Evolutionary conservation across 108 stramenopile genomes (phyloP).

Genomic region (Nitzschia sp.): DNA sequence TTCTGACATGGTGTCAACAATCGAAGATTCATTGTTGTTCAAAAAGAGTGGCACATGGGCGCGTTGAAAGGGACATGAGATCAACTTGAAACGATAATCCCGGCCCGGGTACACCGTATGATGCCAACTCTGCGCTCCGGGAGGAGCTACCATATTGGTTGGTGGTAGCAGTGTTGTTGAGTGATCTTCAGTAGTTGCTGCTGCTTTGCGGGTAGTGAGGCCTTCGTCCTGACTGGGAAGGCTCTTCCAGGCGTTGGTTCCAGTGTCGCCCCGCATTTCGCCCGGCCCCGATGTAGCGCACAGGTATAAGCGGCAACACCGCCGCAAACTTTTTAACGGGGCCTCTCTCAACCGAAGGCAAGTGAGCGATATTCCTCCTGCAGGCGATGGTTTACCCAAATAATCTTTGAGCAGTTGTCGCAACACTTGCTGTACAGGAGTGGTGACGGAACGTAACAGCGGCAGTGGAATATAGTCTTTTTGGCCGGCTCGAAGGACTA

Average conservation of each 20-base stretch:
- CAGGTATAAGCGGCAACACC: slow-evolving; percentile 62
- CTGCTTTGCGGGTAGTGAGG: slow-evolving; percentile 5
- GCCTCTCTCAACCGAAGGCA: slow-evolving; percentile 67
- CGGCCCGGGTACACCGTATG: slow-evolving; percentile 65
- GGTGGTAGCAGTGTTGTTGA: slow-evolving; percentile 11
- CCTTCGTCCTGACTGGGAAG: slow-evolving; percentile 38
- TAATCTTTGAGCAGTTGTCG: background rate
- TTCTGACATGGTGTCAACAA: background rate
- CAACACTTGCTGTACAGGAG: background rate
- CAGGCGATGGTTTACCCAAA: background rate
- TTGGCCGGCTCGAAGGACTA: slow-evolving; percentile 28
- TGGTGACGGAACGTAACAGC: slow-evolving; percentile 16
- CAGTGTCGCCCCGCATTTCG: slow-evolving; percentile 69
- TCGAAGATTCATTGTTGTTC: background rate
- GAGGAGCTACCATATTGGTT: slow-evolving; percentile 23
- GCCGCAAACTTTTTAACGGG: slow-evolving; percentile 53
- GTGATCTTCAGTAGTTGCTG: too few species aligned
- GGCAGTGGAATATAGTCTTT: slow-evolving; percentile 29
- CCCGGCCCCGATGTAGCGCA: slow-evolving; percentile 81
- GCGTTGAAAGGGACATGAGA: slow-evolving; percentile 37
- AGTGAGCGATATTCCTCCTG: slow-evolving; percentile 2
- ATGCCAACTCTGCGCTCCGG: slow-evolving; percentile 52
- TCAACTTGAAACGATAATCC: slow-evolving; percentile 61
- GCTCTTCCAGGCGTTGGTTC: slow-evolving; percentile 78
- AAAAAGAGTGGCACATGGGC: slow-evolving; percentile 25